Evolutionary conservation across 495 filamentous ascomycete genomes (phyloP).

Genomic region (Thermothielavioides terrestris): DNA sequence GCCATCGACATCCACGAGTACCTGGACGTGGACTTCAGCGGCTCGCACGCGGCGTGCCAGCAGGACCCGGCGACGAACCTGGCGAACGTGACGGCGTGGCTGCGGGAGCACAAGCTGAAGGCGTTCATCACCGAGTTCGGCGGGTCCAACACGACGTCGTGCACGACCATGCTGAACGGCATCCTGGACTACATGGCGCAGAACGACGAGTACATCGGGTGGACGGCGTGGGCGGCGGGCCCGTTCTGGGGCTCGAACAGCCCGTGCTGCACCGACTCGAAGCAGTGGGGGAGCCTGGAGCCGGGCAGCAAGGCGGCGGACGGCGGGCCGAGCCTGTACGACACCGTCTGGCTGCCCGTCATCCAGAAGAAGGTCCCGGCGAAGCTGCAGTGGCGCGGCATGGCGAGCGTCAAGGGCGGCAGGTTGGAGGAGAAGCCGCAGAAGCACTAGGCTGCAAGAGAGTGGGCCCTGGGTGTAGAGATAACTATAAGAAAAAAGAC

Average conservation of each 20-base stretch:
- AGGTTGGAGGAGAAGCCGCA: constrained; percentile 11
- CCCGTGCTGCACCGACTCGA: constrained; percentile 41
- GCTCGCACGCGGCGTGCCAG: constrained; percentile 32
- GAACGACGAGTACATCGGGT: constrained; percentile 46
- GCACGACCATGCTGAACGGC: constrained; percentile 34
- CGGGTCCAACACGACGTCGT: constrained; percentile 39
- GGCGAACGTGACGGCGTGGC: constrained; percentile 38
- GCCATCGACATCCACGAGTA: constrained; percentile 49
- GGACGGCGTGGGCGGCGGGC: constrained; percentile 47
- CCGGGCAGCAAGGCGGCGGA: constrained; percentile 36
- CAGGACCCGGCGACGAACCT: constrained; percentile 33
- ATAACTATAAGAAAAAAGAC: not conserved
- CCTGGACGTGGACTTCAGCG: constrained; percentile 43
- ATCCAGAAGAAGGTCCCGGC: constrained; percentile 37
- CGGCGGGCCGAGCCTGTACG: constrained; percentile 38
- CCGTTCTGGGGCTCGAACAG: constrained; percentile 41
- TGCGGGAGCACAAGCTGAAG: constrained; percentile 41
- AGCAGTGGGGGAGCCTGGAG: constrained; percentile 38
- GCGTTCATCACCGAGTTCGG: constrained; percentile 49
- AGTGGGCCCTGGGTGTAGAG: not conserved
- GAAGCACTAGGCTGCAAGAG: not conserved
- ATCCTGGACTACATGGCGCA: constrained; percentile 41
- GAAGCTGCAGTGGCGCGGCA: constrained; percentile 34
- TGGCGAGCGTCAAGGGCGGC: constrained; percentile 29
- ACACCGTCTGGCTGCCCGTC: constrained; percentile 36